Evolutionary conservation across 202 grass and related monocot genomes (phyloP).

Genomic region (Digitaria exilis): DNA sequence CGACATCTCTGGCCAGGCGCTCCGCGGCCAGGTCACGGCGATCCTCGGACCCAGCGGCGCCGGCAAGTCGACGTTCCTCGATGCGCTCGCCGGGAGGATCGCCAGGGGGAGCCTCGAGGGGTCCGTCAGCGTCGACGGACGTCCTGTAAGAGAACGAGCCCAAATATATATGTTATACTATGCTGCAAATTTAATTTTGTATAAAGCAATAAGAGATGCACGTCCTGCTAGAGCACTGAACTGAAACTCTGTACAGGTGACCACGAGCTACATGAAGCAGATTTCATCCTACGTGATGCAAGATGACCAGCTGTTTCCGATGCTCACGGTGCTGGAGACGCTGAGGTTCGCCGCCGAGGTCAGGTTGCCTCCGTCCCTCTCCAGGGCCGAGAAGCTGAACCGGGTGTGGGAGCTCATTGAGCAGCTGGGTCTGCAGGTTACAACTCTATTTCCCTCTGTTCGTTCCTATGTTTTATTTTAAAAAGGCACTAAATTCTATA

Average conservation of each 20-base stretch:
- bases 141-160: slow-evolving; percentile 34
- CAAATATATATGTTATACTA: not conserved
- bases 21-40: slow-evolving; percentile 67
- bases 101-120: slow-evolving; percentile 64
- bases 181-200: not conserved
- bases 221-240: not conserved
- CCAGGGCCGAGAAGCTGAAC: slow-evolving; percentile 58
- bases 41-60: slow-evolving; percentile 86
- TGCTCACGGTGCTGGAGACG: slow-evolving; percentile 94
- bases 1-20: slow-evolving; percentile 71
- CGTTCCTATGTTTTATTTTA: not conserved
- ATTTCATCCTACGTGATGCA: slow-evolving; percentile 91
- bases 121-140: slow-evolving; percentile 60
- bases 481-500: not conserved
- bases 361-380: slow-evolving; percentile 55
- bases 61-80: slow-evolving; percentile 91
- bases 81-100: slow-evolving; percentile 73
- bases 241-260: slow-evolving; percentile 51
- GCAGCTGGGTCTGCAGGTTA: slow-evolving; percentile 77
- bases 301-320: slow-evolving; percentile 87
- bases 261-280: slow-evolving; percentile 79
- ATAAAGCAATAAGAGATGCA: too few species aligned
- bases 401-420: slow-evolving; percentile 80
- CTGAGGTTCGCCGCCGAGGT: slow-evolving; percentile 78
- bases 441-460: not conserved